phyloP scores from a whole-genome alignment of 371 early-diverging fungal species.

The Syncephalastrum sp. region DNA sequence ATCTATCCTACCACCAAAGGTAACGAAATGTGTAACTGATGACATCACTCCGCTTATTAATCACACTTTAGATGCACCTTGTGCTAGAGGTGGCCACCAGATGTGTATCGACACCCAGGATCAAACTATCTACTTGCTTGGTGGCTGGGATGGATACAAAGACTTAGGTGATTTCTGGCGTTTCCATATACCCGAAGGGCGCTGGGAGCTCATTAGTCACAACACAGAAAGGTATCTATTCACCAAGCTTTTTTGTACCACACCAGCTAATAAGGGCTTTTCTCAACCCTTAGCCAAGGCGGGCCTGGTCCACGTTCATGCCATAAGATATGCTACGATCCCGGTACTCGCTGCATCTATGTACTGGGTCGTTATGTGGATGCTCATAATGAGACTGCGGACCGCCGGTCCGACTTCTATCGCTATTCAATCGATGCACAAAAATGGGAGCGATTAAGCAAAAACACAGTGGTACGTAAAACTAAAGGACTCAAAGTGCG shows the following conservation, averaged over 20 bases:
- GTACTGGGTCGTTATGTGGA: slow-evolving; percentile 89
- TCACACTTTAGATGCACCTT: slow-evolving; percentile 39
- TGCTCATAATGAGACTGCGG: slow-evolving; percentile 58
- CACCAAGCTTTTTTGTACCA: too few relatives aligned
- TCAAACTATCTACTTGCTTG: slow-evolving; percentile 85
- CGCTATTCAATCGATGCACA: slow-evolving; percentile 69
- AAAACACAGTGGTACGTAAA: slow-evolving; percentile 66
- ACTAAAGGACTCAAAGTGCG: not conserved
- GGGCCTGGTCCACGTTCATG: slow-evolving; percentile 92
- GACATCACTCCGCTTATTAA: not conserved
- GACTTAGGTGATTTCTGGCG: slow-evolving; percentile 94
- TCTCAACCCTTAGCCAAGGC: slow-evolving; percentile 51
- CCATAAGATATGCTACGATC: slow-evolving; percentile 91
- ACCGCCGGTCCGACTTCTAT: slow-evolving; percentile 79
- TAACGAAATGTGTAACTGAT: not conserved
- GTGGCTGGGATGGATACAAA: slow-evolving; percentile 93
- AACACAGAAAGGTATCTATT: slow-evolving; percentile 67
- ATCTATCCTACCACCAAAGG: slow-evolving; percentile 42
- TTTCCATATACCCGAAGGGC: slow-evolving; percentile 54
- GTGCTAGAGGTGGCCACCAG: slow-evolving; percentile 93
- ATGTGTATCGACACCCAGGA: slow-evolving; percentile 86
- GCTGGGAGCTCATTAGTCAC: slow-evolving; percentile 74
- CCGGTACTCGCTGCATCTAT: slow-evolving; percentile 70
- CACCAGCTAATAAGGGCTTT: too few relatives aligned
- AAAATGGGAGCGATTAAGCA: slow-evolving; percentile 75